Conservation (phyloP, 345 rosid species). For the Turnera subulata region DNA sequence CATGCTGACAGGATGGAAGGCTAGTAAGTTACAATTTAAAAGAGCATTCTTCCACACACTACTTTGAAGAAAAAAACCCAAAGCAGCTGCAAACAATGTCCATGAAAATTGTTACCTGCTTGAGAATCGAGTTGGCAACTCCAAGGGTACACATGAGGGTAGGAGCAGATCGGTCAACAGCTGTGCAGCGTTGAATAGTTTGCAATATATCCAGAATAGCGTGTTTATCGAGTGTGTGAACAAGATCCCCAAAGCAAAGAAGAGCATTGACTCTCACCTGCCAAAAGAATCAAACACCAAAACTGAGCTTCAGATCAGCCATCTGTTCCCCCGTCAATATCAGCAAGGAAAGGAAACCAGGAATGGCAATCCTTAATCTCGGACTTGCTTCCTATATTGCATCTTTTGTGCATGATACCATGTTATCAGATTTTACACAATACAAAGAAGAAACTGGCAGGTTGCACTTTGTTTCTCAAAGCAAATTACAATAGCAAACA, state of each 20-base stretch:
- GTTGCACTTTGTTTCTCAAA: too few relatives aligned
- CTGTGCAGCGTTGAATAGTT: slow-evolving; percentile 89
- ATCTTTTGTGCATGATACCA: too few relatives aligned
- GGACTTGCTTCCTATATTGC: too few relatives aligned
- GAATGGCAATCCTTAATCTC: too few relatives aligned
- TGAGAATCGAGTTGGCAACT: slow-evolving; percentile 79
- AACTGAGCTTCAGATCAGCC: slow-evolving; percentile 12
- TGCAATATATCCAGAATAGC: slow-evolving; percentile 68
- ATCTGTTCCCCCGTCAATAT: not conserved
- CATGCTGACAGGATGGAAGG: slow-evolving; percentile 46
- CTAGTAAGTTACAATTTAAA: slow-evolving; percentile 6
- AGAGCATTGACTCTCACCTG: slow-evolving; percentile 96
- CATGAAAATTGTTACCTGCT: slow-evolving; percentile 46
- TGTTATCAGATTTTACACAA: too few relatives aligned
- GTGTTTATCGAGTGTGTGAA: slow-evolving; percentile 67
- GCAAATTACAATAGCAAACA: too few relatives aligned
- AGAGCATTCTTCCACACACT: not conserved
- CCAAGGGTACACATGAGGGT: slow-evolving; percentile 98
- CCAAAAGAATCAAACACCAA: slow-evolving; percentile 16
- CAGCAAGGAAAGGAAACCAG: too few relatives aligned
- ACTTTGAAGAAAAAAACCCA: too few relatives aligned
- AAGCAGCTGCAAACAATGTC: not conserved
- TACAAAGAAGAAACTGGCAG: not conserved
- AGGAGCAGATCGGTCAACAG: slow-evolving; percentile 93
- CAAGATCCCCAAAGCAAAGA: slow-evolving; percentile 80